These are phyloP conservation scores for Hanseniaspora pseudoguilliermondii DNA, from an alignment of 805 yeast genomes.

Conservation along the genomic window DNA sequence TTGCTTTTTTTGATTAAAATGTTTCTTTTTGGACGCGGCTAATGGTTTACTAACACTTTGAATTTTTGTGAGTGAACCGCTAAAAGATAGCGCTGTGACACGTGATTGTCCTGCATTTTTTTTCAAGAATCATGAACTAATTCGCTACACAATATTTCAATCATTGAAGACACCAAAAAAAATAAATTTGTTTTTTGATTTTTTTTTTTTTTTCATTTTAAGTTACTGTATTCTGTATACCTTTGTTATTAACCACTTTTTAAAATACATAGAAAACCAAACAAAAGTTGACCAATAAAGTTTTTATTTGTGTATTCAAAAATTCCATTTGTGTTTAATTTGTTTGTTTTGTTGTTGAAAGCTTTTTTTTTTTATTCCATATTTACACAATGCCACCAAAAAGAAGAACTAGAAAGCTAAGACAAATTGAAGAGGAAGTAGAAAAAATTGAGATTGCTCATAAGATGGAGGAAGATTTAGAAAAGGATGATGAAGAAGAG, in stretches of 20 bases:
- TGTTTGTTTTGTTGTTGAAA: background rate
- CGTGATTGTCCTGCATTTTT: background rate
- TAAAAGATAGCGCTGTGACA: background rate
- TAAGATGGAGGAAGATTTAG: constrained; percentile 15
- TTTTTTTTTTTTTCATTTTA: too few relatives aligned
- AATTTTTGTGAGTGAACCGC: too few relatives aligned
- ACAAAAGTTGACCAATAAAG: too few relatives aligned
- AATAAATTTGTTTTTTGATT: too few relatives aligned
- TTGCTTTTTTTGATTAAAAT: background rate
- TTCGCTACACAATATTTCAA: too few relatives aligned
- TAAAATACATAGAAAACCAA: too few relatives aligned
- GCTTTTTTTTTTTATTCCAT: background rate
- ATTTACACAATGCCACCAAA: constrained; percentile 2
- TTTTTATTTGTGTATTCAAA: too few relatives aligned
- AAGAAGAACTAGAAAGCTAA: constrained; percentile 10
- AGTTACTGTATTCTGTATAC: too few relatives aligned
- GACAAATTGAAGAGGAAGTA: constrained; percentile 14
- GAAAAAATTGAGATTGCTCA: constrained; percentile 7
- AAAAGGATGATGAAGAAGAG: constrained; percentile 15
- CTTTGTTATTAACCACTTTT: too few relatives aligned
- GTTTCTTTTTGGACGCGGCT: background rate
- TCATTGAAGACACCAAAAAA: too few relatives aligned
- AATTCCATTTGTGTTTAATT: too few relatives aligned
- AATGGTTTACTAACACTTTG: background rate
- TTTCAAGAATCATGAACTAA: too few relatives aligned